These are phyloP conservation scores for Talaromyces nanjingensis DNA, from an alignment of 495 filamentous ascomycete genomes.

Conservation along the genomic window DNA sequence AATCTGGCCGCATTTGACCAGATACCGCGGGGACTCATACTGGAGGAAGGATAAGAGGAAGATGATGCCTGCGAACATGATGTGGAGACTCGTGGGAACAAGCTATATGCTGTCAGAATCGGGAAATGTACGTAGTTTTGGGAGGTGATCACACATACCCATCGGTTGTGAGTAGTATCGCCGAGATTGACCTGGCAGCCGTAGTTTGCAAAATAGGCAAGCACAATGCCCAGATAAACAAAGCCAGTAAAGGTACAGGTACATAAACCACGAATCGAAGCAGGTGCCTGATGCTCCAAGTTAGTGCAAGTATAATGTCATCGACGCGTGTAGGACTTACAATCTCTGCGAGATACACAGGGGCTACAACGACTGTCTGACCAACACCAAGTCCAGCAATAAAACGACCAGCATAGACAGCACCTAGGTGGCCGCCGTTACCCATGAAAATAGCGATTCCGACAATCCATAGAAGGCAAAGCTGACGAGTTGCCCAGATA, in stretches of 20 bases:
- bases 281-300: slow-evolving; percentile 34
- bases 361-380: slow-evolving; percentile 59
- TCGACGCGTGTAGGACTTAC: slow-evolving; percentile 20
- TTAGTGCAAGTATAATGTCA: neutral
- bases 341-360: slow-evolving; percentile 45
- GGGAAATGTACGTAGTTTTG: neutral
- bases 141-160: slow-evolving; percentile 29
- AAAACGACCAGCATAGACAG: slow-evolving; percentile 61
- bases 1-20: slow-evolving; percentile 47
- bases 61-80: slow-evolving; percentile 67
- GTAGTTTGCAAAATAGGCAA: slow-evolving; percentile 47
- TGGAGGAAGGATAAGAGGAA: slow-evolving; percentile 57
- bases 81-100: slow-evolving; percentile 62
- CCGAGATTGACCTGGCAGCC: slow-evolving; percentile 52
- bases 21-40: slow-evolving; percentile 58
- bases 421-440: slow-evolving; percentile 50
- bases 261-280: slow-evolving; percentile 58
- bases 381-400: slow-evolving; percentile 63
- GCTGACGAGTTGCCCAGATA: slow-evolving; percentile 61
- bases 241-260: slow-evolving; percentile 60
- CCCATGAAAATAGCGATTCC: slow-evolving; percentile 65
- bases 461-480: slow-evolving; percentile 59
- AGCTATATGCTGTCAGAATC: slow-evolving; percentile 36
- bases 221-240: slow-evolving; percentile 42
- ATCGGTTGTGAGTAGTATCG: slow-evolving; percentile 49